phyloP scores from a whole-genome alignment of 148 eudicot genomes.

The Rhododendron mucronatum region DNA sequence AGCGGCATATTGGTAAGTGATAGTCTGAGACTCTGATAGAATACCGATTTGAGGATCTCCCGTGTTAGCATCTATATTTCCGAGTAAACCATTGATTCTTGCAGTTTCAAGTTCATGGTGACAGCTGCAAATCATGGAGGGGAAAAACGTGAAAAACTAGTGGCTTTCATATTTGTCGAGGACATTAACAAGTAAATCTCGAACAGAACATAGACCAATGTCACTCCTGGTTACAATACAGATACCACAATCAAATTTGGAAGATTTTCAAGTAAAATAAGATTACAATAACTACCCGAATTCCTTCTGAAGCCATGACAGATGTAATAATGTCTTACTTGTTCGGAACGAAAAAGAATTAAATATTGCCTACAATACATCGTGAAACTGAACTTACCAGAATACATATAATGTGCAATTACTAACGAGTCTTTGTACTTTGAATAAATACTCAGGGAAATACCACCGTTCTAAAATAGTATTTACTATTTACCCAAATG shows the following conservation, averaged over 20 bases:
- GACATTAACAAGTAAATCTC: neutral
- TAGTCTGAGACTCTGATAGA: neutral
- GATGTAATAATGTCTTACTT: neutral
- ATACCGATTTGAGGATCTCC: conserved; percentile 96
- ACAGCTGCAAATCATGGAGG: conserved; percentile 51
- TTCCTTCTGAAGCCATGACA: neutral
- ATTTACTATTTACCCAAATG: neutral
- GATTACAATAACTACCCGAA: neutral
- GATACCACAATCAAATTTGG: neutral
- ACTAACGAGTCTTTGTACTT: neutral
- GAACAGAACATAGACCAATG: neutral
- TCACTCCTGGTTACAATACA: neutral
- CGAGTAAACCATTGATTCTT: conserved; percentile 89
- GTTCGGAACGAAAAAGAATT: neutral
- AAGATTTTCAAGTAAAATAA: neutral
- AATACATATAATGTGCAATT: neutral
- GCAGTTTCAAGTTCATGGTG: conserved; percentile 98
- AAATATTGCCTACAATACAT: neutral
- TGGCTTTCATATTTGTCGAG: neutral
- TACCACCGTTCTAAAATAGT: neutral
- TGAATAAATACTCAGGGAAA: neutral
- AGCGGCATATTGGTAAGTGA: neutral
- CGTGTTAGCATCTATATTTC: conserved; percentile 93
- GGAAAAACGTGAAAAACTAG: neutral
- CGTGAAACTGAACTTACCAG: neutral